Evolutionary conservation across 768 basidiomycete genomes (phyloP).

Genomic region (Mycena sanguinolenta): DNA sequence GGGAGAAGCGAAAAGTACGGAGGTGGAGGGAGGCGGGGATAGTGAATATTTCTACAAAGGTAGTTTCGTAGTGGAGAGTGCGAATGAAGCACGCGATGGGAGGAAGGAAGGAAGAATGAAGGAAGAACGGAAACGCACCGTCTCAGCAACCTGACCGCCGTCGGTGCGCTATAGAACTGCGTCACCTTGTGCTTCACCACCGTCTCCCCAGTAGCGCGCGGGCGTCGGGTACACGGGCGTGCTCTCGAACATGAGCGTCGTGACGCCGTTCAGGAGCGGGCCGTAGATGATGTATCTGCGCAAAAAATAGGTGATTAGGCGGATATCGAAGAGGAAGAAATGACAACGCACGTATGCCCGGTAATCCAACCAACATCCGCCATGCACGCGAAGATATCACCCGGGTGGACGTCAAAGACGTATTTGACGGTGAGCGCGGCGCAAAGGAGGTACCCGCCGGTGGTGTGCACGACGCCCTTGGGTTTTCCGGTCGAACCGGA

Average conservation of each 20-base stretch:
- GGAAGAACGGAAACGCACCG: conserved; percentile 47
- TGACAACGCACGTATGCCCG: conserved; percentile 86
- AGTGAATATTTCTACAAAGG: too few species aligned
- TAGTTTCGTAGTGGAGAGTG: too few species aligned
- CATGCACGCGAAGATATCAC: conserved; percentile 97
- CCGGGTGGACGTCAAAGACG: conserved; percentile 97
- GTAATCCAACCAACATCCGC: conserved; percentile 99
- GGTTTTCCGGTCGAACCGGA: conserved; percentile 96
- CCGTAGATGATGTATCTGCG: conserved; percentile 93
- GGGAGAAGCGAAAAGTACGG: neutral
- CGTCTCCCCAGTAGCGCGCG: conserved; percentile 95
- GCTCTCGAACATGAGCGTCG: conserved; percentile 94
- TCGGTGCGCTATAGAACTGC: conserved; percentile 95
- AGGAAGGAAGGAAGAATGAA: neutral
- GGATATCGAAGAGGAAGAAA: conserved; percentile 13
- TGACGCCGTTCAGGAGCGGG: conserved; percentile 86
- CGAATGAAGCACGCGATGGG: too few species aligned
- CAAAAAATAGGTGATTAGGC: neutral
- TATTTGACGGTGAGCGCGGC: conserved; percentile 95
- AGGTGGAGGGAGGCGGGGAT: neutral
- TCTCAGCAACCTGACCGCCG: conserved; percentile 93
- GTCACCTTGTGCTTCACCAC: conserved; percentile 95
- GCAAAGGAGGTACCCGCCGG: conserved; percentile 91
- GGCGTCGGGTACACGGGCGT: conserved; percentile 98
- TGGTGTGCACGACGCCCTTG: conserved; percentile 95